Evolutionary conservation across 495 filamentous ascomycete species (phyloP).

Genomic region (Penicillium lagena): DNA sequence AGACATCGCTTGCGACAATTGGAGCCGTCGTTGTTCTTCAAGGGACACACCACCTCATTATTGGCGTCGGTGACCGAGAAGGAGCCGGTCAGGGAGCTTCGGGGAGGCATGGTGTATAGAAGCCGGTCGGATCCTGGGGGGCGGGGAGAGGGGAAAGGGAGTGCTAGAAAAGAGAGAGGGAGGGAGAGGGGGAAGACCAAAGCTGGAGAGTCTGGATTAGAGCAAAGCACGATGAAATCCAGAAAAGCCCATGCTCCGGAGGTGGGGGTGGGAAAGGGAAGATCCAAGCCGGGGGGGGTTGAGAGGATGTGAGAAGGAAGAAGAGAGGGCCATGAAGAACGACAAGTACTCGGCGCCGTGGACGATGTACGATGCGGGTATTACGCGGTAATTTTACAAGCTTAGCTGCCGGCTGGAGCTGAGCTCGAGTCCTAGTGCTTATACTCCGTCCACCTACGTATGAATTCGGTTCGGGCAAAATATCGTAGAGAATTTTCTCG

Average conservation of each 20-base stretch:
- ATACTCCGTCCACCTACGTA: too few relatives aligned
- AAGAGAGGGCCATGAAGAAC: background rate
- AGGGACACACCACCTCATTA: constrained; percentile 94
- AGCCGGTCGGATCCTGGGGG: constrained; percentile 19
- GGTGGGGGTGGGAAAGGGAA: constrained; percentile 12
- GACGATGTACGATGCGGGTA: background rate
- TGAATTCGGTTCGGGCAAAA: too few relatives aligned
- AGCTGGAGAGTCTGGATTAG: constrained; percentile 3
- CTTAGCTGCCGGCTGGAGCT: too few relatives aligned
- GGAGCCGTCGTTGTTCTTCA: constrained; percentile 94
- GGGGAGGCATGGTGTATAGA: constrained; percentile 71
- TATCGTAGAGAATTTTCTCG: too few relatives aligned
- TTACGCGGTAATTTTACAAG: constrained; percentile 10
- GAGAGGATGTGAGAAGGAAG: background rate
- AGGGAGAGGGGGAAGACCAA: constrained; percentile 1
- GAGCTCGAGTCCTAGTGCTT: too few relatives aligned
- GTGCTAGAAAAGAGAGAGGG: constrained; percentile 1
- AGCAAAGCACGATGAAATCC: constrained; percentile 2
- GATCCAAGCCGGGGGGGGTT: background rate
- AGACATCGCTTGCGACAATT: constrained; percentile 96
- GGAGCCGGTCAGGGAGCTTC: constrained; percentile 78
- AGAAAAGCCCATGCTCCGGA: constrained; percentile 8
- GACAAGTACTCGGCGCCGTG: too few relatives aligned
- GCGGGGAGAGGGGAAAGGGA: background rate
- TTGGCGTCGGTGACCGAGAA: constrained; percentile 88